Evolutionary conservation across 1,284 basidiomycete species (phyloP).

Genomic region (Chalciporus piperatoides): DNA sequence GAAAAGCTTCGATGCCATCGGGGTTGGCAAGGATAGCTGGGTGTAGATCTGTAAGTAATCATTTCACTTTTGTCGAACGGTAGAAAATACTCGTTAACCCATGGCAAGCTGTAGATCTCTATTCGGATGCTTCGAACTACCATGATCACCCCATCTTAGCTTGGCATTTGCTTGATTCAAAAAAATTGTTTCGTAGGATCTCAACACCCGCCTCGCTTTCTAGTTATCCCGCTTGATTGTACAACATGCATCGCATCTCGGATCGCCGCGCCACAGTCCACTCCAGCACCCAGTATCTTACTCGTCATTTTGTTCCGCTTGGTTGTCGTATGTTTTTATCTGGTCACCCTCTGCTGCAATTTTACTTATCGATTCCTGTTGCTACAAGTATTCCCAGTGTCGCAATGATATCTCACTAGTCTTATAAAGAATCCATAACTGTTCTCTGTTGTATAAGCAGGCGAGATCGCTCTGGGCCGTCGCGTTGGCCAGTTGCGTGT

Average conservation of each 20-base stretch:
- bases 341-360: conserved; percentile 25
- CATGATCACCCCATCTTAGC: neutral
- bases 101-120: conserved; percentile 3
- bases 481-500: neutral
- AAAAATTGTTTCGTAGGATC: conserved; percentile 14
- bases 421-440: conserved; percentile 27
- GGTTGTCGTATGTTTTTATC: conserved; percentile 27
- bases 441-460: conserved; percentile 13
- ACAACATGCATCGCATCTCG: conserved; percentile 26
- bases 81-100: conserved; percentile 26
- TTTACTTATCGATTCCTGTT: conserved; percentile 32
- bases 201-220: conserved; percentile 18
- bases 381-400: conserved; percentile 32
- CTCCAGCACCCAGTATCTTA: conserved; percentile 21
- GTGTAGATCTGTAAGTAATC: conserved; percentile 35
- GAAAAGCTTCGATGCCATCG: conserved; percentile 75
- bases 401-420: conserved; percentile 30
- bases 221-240: conserved; percentile 23
- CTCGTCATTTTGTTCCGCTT: conserved; percentile 18
- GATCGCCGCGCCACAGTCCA: conserved; percentile 16
- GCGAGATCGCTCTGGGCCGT: neutral
- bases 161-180: conserved; percentile 10
- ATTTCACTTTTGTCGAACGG: conserved; percentile 16
- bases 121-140: conserved; percentile 1
- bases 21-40: conserved; percentile 52